Base-by-base conservation (phyloP, 2,329 filamentous ascomycete species). In the Penicillium sp. region DNA sequence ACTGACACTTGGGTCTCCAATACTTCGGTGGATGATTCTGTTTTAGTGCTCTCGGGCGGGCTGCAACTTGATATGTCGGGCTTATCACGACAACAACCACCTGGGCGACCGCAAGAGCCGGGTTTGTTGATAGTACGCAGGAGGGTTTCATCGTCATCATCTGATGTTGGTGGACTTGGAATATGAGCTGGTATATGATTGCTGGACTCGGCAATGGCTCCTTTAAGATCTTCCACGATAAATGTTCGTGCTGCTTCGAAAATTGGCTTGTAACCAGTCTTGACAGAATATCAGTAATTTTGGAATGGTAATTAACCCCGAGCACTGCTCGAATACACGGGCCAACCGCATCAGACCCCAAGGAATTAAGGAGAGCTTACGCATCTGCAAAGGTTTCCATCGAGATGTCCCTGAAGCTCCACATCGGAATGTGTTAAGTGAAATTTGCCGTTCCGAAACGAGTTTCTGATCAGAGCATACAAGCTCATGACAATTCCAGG, bases 391-490 rank as follows among this genome's bases (percentile, higher is more conserved):
- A 43, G 39, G 23, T 43, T 43, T 18, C 39, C 39, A 43, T 43
- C 39, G 8, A 43, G 39, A 8, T 43, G 39, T 9, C 39, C 39
- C n/a, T 43, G 5, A 18, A 43, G 39, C 24, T 43, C 39, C 23
- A 43, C 8, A 14, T 43, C 39, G n/a, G 39, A 43, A 28, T 28
- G 21, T 2, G 39, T 43, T 10, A 43, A 14, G 23, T 28, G 23
- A 18, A 43, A 43, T 28, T 18, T 43, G 21, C 39, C 39, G 8
- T 43, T 28, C 11, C 39, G 23, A 43, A 28, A 43, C 2, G 39
- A 43, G 24, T 43, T 43, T 43, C 39, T 43, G 39, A 43, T 43
- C 7, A 43, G 39, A 29, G 39, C 39, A 18, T 43, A 43, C n/a
- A 43, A 28, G 23, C 39, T 43, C 39, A 43, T 43, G 1, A 43